Base-by-base conservation (phyloP, 108 stramenopile genomes). In the Nitzschia putrida region DNA sequence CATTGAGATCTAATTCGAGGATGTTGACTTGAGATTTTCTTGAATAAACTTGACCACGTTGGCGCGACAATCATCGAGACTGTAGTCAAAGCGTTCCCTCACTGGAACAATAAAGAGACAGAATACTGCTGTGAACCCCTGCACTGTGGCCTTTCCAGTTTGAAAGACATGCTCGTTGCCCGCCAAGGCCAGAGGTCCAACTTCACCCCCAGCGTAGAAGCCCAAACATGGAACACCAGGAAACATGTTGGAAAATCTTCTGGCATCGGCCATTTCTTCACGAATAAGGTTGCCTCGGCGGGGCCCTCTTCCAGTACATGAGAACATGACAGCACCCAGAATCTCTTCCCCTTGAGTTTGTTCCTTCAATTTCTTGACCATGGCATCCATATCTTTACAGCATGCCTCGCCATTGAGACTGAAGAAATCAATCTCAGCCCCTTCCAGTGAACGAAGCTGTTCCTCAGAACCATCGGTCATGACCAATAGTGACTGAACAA, bases 121-220 rank as follows among this genome's bases (percentile, higher is more conserved):
- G 45, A 69, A 69, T 21, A 69, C 68, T 16, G 79, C 79, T 23
- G 81, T 86, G 40, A 83, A 80, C 23, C 85, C 85, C 44, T 86
- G 85, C 12, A 78, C 41, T 16, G 72, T 40, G 25, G 79, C 78
- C 8, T 66, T 26, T 22, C 84, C 78, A n/a, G 39, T 64, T 55
- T 76, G 78, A 59, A 80, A 80, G n/a, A 80, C 79, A 39, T 71
- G 55, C 56, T 68, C 29, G n/a, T 72, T 76, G 4, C 75, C 85
- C 1, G 77, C 85, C 56, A 78, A 26, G 0, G 85, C 85, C 47
- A 74, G 2, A 0, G 85, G 85, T 38, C 85, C 85, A 43, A 83
- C 79, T 64, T 86, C 85, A n/a, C 85, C 85, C 3, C 67, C 73
- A 6, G 82, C 85, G 44, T 86, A 86, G 56, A 78, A 86, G 23